Evolutionary conservation across 1,284 basidiomycete species (phyloP).

Genomic region (Neonothopanus nambi): DNA sequence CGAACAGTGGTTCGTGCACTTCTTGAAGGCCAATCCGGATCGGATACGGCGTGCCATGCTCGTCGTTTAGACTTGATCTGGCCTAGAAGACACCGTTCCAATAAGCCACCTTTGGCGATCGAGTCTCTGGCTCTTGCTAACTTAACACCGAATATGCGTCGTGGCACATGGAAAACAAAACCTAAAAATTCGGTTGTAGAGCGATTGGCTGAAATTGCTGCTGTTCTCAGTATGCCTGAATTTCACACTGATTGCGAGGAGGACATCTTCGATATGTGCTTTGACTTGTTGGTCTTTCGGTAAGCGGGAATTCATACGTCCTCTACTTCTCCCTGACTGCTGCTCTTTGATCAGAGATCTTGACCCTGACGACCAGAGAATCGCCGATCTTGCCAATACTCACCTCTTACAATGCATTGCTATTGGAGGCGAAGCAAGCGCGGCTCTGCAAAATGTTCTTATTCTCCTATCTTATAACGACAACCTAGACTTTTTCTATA

Average conservation of each 20-base stretch:
- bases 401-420: constrained; percentile 16
- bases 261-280: constrained; percentile 17
- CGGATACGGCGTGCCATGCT: constrained; percentile 1
- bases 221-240: constrained; percentile 14
- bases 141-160: constrained; percentile 11
- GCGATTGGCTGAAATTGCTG: constrained; percentile 19
- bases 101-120: constrained; percentile 4
- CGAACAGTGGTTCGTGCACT: constrained; percentile 9
- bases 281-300: constrained; percentile 17
- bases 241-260: constrained; percentile 7
- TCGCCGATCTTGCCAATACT: constrained; percentile 5
- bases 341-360: constrained; percentile 5
- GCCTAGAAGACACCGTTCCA: constrained; percentile 11
- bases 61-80: constrained; percentile 15
- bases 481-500: constrained; percentile 19
- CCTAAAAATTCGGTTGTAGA: constrained; percentile 8
- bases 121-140: constrained; percentile 7
- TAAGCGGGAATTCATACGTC: not conserved
- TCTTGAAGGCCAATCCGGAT: constrained; percentile 1
- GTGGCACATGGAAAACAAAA: constrained; percentile 1
- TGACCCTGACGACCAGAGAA: constrained; percentile 1
- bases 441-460: constrained; percentile 12
- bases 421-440: constrained; percentile 9
- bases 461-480: constrained; percentile 11
- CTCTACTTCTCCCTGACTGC: not conserved